These are phyloP conservation scores for Boletus subcaerulescens DNA, from an alignment of 768 basidiomycete genomes.

Conservation along the genomic window DNA sequence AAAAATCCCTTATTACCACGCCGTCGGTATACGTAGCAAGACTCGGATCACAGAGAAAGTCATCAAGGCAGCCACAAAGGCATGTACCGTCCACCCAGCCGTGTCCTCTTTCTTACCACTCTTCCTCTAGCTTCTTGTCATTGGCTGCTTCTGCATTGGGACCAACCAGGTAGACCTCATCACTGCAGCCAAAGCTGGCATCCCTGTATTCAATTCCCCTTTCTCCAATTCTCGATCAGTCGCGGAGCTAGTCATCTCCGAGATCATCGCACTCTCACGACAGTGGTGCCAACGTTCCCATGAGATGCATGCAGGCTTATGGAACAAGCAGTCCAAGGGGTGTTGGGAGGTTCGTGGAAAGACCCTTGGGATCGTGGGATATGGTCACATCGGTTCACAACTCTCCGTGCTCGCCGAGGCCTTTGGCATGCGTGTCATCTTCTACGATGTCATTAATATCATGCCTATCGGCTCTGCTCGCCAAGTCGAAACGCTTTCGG, in stretches of 20 bases:
- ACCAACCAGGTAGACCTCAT: conserved; percentile 95
- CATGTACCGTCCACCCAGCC: conserved; percentile 30
- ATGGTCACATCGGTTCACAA: conserved; percentile 98
- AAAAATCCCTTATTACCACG: conserved; percentile 82
- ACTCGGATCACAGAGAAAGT: conserved; percentile 93
- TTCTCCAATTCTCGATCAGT: conserved; percentile 99
- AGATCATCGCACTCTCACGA: conserved; percentile 90
- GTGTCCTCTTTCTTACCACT: neutral
- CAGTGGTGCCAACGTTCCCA: conserved; percentile 86
- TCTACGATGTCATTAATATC: conserved; percentile 92
- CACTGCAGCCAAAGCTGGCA: conserved; percentile 80
- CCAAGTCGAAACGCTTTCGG: conserved; percentile 77
- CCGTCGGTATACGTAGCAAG: conserved; percentile 95
- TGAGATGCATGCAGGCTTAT: conserved; percentile 86
- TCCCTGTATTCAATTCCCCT: conserved; percentile 99
- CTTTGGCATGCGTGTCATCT: conserved; percentile 92
- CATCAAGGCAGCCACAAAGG: conserved; percentile 84
- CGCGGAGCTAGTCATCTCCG: conserved; percentile 94
- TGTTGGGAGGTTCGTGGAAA: conserved; percentile 99
- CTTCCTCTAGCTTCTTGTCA: conserved; percentile 73
- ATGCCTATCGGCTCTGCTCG: conserved; percentile 96
- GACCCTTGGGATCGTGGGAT: conserved; percentile 96
- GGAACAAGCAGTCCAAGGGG: conserved; percentile 98
- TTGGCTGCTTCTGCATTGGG: conserved; percentile 99
- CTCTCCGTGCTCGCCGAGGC: conserved; percentile 96